These are phyloP conservation scores for Ogataea paraovalis DNA, from an alignment of 805 yeast genomes.

Conservation along the genomic window DNA sequence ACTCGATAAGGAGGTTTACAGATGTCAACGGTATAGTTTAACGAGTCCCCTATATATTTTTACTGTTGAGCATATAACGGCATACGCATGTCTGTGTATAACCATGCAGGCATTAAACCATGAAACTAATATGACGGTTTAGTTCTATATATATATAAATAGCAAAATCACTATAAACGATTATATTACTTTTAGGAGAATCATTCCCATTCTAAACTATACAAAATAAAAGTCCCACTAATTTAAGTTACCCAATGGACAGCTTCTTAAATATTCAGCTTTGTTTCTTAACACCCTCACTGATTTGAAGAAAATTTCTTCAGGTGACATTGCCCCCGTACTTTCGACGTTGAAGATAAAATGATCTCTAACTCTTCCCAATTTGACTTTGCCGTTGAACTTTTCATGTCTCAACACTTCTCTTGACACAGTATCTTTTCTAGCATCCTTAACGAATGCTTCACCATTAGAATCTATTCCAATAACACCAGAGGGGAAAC, in stretches of 20 bases:
- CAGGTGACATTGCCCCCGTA: conserved; percentile 96
- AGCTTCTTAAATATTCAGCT: conserved; percentile 71
- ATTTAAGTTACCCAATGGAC: conserved; percentile 57
- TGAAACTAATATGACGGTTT: too few species aligned
- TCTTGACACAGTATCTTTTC: conserved; percentile 95
- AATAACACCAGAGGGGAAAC: conserved; percentile 93
- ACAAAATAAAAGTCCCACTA: conserved; percentile 5
- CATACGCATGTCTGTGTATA: too few species aligned
- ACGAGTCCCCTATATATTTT: background rate
- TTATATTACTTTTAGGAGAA: background rate
- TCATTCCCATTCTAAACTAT: background rate
- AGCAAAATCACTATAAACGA: background rate
- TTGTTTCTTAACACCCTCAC: conserved; percentile 82
- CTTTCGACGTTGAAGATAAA: conserved; percentile 93
- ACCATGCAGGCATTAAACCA: too few species aligned
- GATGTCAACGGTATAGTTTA: conserved; percentile 9
- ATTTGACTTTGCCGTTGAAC: conserved; percentile 80
- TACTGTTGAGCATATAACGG: background rate
- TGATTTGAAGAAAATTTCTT: conserved; percentile 89
- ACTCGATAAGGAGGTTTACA: conserved; percentile 12
- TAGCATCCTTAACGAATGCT: conserved; percentile 82
- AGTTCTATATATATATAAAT: background rate
- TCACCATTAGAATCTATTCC: conserved; percentile 61
- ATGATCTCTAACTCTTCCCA: conserved; percentile 89
- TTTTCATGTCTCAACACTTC: conserved; percentile 94